Percentiles rank a stretch among this genome's conserved stretches.
Conservation (phyloP, 805 yeast genomes). For the Komagataella pseudopastoris region DNA sequence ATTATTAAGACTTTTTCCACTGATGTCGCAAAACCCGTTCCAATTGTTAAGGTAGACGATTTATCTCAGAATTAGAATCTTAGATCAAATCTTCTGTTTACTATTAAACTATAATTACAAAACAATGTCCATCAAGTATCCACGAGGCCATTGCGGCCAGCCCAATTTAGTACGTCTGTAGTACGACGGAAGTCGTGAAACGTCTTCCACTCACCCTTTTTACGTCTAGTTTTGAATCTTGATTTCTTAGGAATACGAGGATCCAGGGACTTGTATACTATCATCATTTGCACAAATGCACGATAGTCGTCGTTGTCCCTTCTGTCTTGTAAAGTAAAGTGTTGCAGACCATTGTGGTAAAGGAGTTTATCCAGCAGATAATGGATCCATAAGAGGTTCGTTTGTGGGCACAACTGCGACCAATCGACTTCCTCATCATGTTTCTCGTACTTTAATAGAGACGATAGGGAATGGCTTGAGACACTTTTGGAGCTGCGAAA, state of each 20-base stretch:
- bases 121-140: not conserved
- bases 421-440: slow-evolving; percentile 26
- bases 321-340: slow-evolving; percentile 8
- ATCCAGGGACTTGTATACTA: slow-evolving; percentile 19
- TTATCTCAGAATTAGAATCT: not conserved
- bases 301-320: slow-evolving; percentile 11
- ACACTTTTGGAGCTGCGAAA: not conserved
- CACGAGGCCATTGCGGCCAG: not conserved
- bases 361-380: slow-evolving; percentile 40
- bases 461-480: not conserved
- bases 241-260: slow-evolving; percentile 11
- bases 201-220: not conserved
- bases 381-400: slow-evolving; percentile 54
- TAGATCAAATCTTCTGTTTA: not conserved
- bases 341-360: slow-evolving; percentile 17
- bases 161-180: slow-evolving; percentile 1
- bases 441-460: not conserved
- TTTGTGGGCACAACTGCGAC: slow-evolving; percentile 29
- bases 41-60: not conserved
- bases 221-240: not conserved
- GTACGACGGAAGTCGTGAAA: not conserved
- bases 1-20: slow-evolving; percentile 8
- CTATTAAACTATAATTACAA: not conserved
- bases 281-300: slow-evolving; percentile 14
- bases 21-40: slow-evolving; percentile 3